phyloP scores from a whole-genome alignment of 2,329 filamentous ascomycete species.

The Didymella glomerata region DNA sequence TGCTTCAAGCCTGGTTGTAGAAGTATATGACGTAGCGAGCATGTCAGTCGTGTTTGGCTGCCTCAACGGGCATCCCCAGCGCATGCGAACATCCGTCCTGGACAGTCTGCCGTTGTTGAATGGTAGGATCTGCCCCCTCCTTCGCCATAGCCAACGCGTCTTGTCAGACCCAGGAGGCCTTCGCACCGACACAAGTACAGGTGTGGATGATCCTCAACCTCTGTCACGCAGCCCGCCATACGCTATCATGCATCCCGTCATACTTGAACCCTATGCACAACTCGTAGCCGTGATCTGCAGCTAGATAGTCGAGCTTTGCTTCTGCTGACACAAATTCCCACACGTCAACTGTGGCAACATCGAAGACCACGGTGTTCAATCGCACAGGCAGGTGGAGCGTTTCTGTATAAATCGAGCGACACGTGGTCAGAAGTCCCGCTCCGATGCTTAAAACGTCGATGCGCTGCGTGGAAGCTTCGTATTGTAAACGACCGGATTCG shows the following conservation, averaged over 20 bases:
- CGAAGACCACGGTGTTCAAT: conserved; percentile 8
- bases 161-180: neutral
- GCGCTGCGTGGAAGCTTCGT: neutral
- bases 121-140: neutral
- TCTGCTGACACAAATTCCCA: neutral
- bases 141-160: neutral
- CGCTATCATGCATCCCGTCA: too few species aligned
- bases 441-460: conserved; percentile 27
- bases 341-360: neutral
- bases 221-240: too few species aligned
- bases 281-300: neutral
- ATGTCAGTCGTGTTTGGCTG: neutral
- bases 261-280: neutral
- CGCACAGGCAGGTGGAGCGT: conserved; percentile 23
- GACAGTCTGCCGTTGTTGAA: neutral
- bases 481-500: neutral
- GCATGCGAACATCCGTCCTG: neutral
- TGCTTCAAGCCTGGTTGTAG: neutral
- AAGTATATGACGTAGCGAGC: neutral
- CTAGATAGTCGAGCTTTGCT: neutral
- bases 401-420: conserved; percentile 24
- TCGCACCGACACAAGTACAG: neutral
- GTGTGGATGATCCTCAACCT: neutral
- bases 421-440: conserved; percentile 25
- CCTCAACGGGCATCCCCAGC: neutral